A percentile compares a stretch with the other conserved stretches of the same genome.
Conservation (phyloP, 176 grass and related monocot species). For the Ensete ventricosum region DNA sequence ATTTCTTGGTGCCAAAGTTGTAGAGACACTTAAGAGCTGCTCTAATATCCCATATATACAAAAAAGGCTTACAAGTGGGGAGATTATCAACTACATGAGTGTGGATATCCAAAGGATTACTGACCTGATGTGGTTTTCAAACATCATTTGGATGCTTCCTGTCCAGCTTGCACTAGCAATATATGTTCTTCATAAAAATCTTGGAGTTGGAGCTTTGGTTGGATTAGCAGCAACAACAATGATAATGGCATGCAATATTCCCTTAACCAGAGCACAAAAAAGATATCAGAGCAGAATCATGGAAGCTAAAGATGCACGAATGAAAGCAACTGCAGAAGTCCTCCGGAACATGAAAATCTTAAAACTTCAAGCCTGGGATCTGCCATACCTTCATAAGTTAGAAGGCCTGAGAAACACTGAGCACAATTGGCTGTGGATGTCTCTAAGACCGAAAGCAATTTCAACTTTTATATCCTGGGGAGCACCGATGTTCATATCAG, state of each 20-base stretch:
- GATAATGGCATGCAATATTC: slow-evolving; percentile 87
- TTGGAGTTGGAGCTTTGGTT: slow-evolving; percentile 65
- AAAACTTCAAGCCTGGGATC: slow-evolving; percentile 98
- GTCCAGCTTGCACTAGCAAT: slow-evolving; percentile 74
- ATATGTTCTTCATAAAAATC: slow-evolving; percentile 70
- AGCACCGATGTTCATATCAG: slow-evolving; percentile 72
- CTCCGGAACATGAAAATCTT: slow-evolving; percentile 93
- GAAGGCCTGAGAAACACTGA: slow-evolving; percentile 56
- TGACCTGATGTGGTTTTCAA: slow-evolving; percentile 74
- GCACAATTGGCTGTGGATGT: slow-evolving; percentile 74
- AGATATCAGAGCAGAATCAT: slow-evolving; percentile 74
- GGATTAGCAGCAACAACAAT: slow-evolving; percentile 69
- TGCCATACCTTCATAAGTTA: slow-evolving; percentile 70
- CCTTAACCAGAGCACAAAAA: slow-evolving; percentile 74
- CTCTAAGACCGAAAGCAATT: slow-evolving; percentile 39
- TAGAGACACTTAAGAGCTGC: slow-evolving; percentile 69
- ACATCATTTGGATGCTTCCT: slow-evolving; percentile 90
- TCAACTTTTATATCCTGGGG: slow-evolving; percentile 88
- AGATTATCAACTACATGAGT: slow-evolving; percentile 98
- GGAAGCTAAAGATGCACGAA: slow-evolving; percentile 77
- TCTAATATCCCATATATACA: slow-evolving; percentile 86
- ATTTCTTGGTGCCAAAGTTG: slow-evolving; percentile 76
- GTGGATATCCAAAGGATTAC: slow-evolving; percentile 96
- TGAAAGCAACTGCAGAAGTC: slow-evolving; percentile 93
- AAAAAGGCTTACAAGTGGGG: slow-evolving; percentile 89